phyloP scores from a whole-genome alignment of 306 rosid genomes.

The Prunus persica region Prunus_persica_NCBIv2 NC_034013.1:15282501-15283000 shows the following conservation, averaged over 20 bases:
- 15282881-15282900: conserved; percentile 67
- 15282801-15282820: neutral
- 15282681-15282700: neutral
- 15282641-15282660: neutral
- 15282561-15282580: neutral
- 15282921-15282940: conserved; percentile 75
- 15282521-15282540: neutral
- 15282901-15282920: conserved; percentile 65
- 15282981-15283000: conserved; percentile 67
- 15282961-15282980: conserved; percentile 63
- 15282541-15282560: neutral
- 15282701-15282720: neutral
- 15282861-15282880: conserved; percentile 72
- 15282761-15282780: neutral
- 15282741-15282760: neutral
- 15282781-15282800: neutral
- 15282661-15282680: neutral
- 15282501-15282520: neutral
- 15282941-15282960: conserved; percentile 69
- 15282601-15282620: neutral
- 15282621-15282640: neutral
- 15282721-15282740: neutral
- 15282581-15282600: neutral
- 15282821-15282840: conserved; percentile 3
- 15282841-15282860: conserved; percentile 70